Base-by-base conservation (phyloP, 2,329 filamentous ascomycete genomes). In the Sclerotinia sclerotiorum region DNA sequence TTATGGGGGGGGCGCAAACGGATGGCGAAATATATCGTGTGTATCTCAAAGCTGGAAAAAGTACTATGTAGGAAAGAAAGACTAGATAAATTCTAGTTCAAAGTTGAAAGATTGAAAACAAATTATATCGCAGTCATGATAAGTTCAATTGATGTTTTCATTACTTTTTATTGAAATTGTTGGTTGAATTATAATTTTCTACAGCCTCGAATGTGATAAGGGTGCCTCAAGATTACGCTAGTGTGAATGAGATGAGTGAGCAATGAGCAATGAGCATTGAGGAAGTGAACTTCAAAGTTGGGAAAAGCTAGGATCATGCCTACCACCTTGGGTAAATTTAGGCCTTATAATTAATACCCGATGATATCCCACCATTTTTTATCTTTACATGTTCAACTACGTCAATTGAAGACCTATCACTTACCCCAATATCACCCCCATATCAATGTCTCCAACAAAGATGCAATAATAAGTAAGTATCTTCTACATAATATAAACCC, bases 131-230 rank as follows among this genome's bases (percentile, higher is more conserved):
- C 24, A 19, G 39, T 57, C 13, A 29, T 24, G 57, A 2, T 24
- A 19, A 24, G 32, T 6, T 56, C 39, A 44, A 35, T 46, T 49
- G 44, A 49, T 51, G 46, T 49, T 32, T 7, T 7, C 8, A 42
- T 54, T 21, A 42, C 7, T 52, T 46, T 46, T 35, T 35, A 49
- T 61, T 6, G 21, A 54, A 64, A 64, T 52, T 42, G 48, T 27
- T 21, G 15, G 48, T 42, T 15, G 49, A 13, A 52, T 42, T 65
- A 65, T 55, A 65, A 65, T 44, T 65, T 65, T 65, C 55, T 65
- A 61, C 68, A 72, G 69, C 71, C 71, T 72, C 69, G 66, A 68
- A 65, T 51, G 65, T 68, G 68, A 72, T 69, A 57, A 58, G 60
- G 52, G 11, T 56, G 35, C 61, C 57, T 56, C 58, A 24, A 62